phyloP scores from a whole-genome alignment of 1,139 yeast species.

The Yamadazyma triangularis region DNA sequence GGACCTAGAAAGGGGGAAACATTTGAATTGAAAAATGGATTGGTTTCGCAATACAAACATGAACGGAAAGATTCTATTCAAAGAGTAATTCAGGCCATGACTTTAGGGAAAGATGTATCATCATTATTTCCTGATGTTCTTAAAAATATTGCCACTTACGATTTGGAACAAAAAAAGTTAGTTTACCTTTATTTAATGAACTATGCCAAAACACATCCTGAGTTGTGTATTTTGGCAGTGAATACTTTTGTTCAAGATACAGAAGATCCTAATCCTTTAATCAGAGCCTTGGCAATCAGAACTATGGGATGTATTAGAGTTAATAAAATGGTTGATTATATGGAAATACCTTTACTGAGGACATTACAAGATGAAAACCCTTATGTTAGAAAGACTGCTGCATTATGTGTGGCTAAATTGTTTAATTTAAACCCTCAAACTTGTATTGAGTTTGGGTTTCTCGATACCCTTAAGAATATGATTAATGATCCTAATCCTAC shows the following conservation, averaged over 20 bases:
- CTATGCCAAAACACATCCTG: conserved; percentile 95
- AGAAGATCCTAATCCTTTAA: conserved; percentile 94
- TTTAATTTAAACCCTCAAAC: conserved; percentile 80
- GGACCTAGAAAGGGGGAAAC: conserved; percentile 69
- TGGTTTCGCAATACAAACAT: conserved; percentile 91
- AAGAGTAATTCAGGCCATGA: conserved; percentile 97
- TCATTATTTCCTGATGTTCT: conserved; percentile 92
- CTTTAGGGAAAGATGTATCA: conserved; percentile 96
- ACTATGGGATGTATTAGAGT: conserved; percentile 99
- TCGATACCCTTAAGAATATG: conserved; percentile 63
- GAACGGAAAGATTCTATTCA: conserved; percentile 96
- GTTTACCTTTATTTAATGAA: conserved; percentile 95
- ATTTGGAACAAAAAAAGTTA: conserved; percentile 92
- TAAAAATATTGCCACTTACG: conserved; percentile 96
- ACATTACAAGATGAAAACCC: conserved; percentile 93
- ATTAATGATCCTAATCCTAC: conserved; percentile 89
- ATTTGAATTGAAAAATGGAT: conserved; percentile 80
- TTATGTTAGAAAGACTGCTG: conserved; percentile 96
- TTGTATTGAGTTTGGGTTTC: conserved; percentile 84
- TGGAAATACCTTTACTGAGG: conserved; percentile 83
- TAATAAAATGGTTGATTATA: conserved; percentile 89
- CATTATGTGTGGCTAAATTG: conserved; percentile 92
- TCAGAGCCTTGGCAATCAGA: conserved; percentile 92
- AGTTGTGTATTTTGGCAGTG: conserved; percentile 90
- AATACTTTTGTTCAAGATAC: conserved; percentile 96